Percentiles rank a stretch among this genome's conserved stretches.
Conservation (phyloP, 768 basidiomycete species). For the Hericium coralloides region DNA sequence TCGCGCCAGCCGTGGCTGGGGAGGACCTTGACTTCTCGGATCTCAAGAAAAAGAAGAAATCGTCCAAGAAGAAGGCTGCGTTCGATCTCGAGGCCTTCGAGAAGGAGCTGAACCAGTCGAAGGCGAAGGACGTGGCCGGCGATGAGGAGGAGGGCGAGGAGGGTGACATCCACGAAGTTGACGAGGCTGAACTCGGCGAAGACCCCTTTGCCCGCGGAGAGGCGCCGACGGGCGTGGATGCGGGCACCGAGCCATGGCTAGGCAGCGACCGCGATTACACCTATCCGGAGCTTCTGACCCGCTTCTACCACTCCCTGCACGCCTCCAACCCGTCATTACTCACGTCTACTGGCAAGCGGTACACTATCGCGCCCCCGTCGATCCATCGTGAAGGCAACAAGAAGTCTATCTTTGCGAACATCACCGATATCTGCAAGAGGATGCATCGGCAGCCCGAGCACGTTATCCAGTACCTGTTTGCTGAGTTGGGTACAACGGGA, state of each 20-base stretch:
- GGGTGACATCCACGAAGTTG: slow-evolving; percentile 56
- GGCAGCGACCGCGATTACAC: slow-evolving; percentile 90
- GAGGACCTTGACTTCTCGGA: slow-evolving; percentile 93
- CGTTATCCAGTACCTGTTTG: slow-evolving; percentile 93
- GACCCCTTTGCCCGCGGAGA: slow-evolving; percentile 62
- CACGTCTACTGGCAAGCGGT: slow-evolving; percentile 80
- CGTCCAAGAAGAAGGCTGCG: slow-evolving; percentile 77
- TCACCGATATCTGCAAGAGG: slow-evolving; percentile 94
- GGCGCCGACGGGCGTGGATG: slow-evolving; percentile 52
- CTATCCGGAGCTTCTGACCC: slow-evolving; percentile 92
- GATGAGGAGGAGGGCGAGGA: slow-evolving; percentile 49
- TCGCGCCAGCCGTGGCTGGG: slow-evolving; percentile 19
- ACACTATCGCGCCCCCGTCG: slow-evolving; percentile 94
- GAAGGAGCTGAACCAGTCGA: slow-evolving; percentile 75
- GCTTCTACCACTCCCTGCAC: slow-evolving; percentile 88
- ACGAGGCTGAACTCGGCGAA: slow-evolving; percentile 83
- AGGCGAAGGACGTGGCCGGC: slow-evolving; percentile 47
- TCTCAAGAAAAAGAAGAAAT: slow-evolving; percentile 94
- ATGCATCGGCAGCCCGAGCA: slow-evolving; percentile 99
- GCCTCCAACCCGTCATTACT: slow-evolving; percentile 90
- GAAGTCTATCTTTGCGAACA: slow-evolving; percentile 94
- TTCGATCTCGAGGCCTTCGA: slow-evolving; percentile 92
- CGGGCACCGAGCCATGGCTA: slow-evolving; percentile 83
- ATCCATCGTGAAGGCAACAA: slow-evolving; percentile 95
- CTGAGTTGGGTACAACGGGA: slow-evolving; percentile 97